Evolutionary conservation across 495 filamentous ascomycete species (phyloP).

Genomic region (Elasticomyces elasticus): DNA sequence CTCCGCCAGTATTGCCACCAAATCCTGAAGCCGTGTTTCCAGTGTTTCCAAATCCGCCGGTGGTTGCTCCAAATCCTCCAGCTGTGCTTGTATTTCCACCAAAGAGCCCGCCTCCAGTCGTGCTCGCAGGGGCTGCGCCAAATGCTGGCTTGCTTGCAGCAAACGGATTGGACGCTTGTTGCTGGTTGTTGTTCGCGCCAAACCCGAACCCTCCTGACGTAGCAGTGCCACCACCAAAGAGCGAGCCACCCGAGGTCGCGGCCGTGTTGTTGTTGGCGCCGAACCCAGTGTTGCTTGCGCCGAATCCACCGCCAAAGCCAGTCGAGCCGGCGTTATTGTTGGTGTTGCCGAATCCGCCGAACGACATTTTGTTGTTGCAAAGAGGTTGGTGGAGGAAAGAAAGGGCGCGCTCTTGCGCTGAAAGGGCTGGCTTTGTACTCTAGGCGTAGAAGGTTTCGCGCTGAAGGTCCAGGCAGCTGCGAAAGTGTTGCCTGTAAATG

Average conservation of each 20-base stretch:
- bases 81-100: conserved; percentile 37
- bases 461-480: no score
- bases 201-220: conserved; percentile 18
- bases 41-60: conserved; percentile 42
- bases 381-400: conserved; percentile 22
- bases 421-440: neutral
- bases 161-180: conserved; percentile 26
- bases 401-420: conserved; percentile 23
- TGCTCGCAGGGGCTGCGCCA: conserved; percentile 13
- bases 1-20: conserved; percentile 36
- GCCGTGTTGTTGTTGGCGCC: conserved; percentile 43
- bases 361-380: conserved; percentile 34
- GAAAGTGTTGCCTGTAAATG: no score
- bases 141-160: conserved; percentile 21
- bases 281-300: conserved; percentile 39
- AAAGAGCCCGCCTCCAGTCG: conserved; percentile 42
- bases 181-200: conserved; percentile 24
- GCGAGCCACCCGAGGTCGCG: conserved; percentile 18
- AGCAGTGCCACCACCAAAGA: conserved; percentile 18
- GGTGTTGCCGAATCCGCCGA: conserved; percentile 34
- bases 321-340: conserved; percentile 10
- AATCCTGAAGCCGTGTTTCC: conserved; percentile 34
- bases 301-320: conserved; percentile 45
- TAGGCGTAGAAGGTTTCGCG: no score
- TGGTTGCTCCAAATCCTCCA: conserved; percentile 29